Percentiles rank a stretch among this genome's conserved stretches.
These are phyloP conservation scores for Pseudogymnoascus sp. DNA, from an alignment of 2,329 filamentous ascomycete species.

Conservation along the genomic window DNA sequence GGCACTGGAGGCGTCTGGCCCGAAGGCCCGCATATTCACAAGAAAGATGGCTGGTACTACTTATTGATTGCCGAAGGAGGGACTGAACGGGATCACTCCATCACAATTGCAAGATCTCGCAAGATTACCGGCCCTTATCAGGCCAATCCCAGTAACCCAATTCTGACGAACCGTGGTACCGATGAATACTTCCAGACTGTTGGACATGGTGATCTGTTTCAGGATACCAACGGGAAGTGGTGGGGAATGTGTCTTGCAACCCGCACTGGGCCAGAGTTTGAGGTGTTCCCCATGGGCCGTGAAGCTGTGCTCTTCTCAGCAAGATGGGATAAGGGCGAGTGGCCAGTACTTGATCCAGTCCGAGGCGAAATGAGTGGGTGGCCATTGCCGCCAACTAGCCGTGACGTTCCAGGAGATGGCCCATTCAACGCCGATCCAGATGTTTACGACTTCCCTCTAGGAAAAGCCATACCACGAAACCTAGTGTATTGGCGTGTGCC, in stretches of 20 bases:
- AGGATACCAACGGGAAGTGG: constrained; percentile 35
- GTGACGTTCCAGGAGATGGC: constrained; percentile 33
- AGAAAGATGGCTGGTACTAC: constrained; percentile 52
- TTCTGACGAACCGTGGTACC: constrained; percentile 46
- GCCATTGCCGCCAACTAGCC: constrained; percentile 29
- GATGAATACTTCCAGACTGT: constrained; percentile 40
- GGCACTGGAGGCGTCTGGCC: constrained; percentile 51
- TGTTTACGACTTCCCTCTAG: constrained; percentile 36
- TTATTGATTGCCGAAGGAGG: constrained; percentile 54
- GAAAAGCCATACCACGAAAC: constrained; percentile 41
- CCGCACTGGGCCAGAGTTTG: constrained; percentile 34
- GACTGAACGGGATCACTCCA: constrained; percentile 54
- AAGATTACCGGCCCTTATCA: constrained; percentile 57
- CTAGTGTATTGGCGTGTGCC: constrained; percentile 52
- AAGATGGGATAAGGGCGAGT: constrained; percentile 30
- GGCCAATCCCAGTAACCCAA: constrained; percentile 48
- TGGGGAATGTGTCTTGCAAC: constrained; percentile 34
- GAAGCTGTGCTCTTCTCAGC: constrained; percentile 19
- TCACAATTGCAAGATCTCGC: constrained; percentile 48
- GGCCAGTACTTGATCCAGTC: constrained; percentile 40
- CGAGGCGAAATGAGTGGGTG: constrained; percentile 38
- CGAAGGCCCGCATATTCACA: constrained; percentile 53
- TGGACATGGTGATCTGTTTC: constrained; percentile 38
- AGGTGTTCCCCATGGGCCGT: constrained; percentile 25
- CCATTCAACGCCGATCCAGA: constrained; percentile 39